phyloP scores from a whole-genome alignment of 257 asterid genomes.

The Nicotiana attenuata region DNA sequence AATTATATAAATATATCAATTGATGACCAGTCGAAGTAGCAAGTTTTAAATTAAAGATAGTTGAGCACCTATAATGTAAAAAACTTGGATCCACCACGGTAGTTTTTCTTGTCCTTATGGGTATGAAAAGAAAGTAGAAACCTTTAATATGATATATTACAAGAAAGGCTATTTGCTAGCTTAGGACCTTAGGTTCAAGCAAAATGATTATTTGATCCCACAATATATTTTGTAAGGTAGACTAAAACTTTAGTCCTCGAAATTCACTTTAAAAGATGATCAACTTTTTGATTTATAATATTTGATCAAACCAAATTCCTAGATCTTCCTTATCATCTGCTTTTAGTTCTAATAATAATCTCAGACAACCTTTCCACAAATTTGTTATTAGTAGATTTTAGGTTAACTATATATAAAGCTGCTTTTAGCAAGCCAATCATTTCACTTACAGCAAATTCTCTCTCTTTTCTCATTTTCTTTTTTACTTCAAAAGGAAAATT shows the following conservation, averaged over 20 bases:
- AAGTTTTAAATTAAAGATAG: too few species aligned
- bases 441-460: slow-evolving; percentile 11
- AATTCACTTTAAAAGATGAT: slow-evolving; percentile 12
- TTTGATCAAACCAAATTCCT: background rate
- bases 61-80: too few species aligned
- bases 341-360: slow-evolving; percentile 23
- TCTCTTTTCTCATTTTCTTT: background rate
- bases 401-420: slow-evolving; percentile 1
- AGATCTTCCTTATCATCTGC: background rate
- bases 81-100: too few species aligned
- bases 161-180: background rate
- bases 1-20: too few species aligned
- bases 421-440: slow-evolving; percentile 27
- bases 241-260: slow-evolving; percentile 10
- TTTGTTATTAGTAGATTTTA: slow-evolving; percentile 7
- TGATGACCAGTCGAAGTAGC: too few species aligned
- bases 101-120: too few species aligned
- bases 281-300: background rate
- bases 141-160: too few species aligned
- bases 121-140: too few species aligned
- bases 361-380: slow-evolving; percentile 29
- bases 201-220: background rate
- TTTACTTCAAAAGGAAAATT: background rate
- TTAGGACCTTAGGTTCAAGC: slow-evolving; percentile 4
- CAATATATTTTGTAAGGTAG: background rate